A percentile compares a stretch with the other conserved stretches of the same genome.
Evolutionary conservation across 1,284 basidiomycete species (phyloP).

Genomic region (Termitomyces sp.): DNA sequence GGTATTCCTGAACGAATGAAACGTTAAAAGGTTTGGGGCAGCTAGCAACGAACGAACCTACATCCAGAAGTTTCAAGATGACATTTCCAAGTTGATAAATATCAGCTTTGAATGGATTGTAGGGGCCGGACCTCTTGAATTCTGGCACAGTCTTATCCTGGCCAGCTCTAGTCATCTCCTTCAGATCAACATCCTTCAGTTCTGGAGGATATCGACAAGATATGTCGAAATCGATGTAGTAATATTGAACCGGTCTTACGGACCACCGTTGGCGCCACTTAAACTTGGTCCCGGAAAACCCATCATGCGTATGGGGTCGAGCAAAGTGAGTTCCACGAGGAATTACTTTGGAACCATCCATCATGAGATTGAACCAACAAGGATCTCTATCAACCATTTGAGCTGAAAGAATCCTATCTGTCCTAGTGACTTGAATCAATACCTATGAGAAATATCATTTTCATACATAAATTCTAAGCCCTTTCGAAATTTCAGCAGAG

Average conservation of each 20-base stretch:
- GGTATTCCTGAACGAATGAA: not conserved
- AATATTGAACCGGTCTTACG: not conserved
- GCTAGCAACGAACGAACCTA: not conserved
- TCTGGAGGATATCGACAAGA: not conserved
- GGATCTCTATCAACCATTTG: not conserved
- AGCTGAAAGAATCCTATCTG: not conserved
- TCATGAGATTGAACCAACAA: conserved; percentile 9
- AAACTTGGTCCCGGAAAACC: not conserved
- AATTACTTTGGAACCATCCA: conserved; percentile 5
- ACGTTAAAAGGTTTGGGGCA: not conserved
- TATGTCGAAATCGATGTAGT: conserved; percentile 4
- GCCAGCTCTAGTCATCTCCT: not conserved
- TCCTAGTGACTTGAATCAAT: not conserved
- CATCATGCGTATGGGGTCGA: not conserved
- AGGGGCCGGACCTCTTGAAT: not conserved
- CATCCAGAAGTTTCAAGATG: not conserved
- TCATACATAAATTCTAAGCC: conserved; percentile 7
- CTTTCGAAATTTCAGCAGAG: not conserved
- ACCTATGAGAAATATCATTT: conserved; percentile 2
- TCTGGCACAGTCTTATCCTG: conserved; percentile 2
- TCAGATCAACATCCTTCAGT: not conserved
- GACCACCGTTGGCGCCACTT: conserved; percentile 4
- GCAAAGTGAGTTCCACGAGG: conserved; percentile 5
- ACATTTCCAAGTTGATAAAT: conserved; percentile 1
- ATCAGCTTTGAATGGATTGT: conserved; percentile 8